Conservation (phyloP, 164 flowering plant genomes). For the Vitis rotundifolia region DNA sequence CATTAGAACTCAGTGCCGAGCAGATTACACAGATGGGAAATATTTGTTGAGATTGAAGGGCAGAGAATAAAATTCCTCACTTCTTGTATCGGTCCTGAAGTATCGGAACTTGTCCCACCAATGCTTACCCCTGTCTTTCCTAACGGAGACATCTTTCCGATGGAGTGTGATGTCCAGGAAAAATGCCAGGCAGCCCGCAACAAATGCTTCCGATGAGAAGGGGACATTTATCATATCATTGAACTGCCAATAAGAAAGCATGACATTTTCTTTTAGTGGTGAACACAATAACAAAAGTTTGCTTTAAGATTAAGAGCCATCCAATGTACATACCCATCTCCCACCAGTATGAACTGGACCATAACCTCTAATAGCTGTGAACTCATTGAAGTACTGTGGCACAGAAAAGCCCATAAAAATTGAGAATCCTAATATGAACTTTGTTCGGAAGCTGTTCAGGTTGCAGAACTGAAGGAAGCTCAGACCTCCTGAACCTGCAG, state of each 20-base stretch:
- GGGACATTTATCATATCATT: conserved; percentile 88
- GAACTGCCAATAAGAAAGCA: conserved; percentile 55
- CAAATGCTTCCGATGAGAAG: conserved; percentile 85
- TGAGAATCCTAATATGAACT: conserved; percentile 88
- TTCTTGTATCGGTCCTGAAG: conserved; percentile 73
- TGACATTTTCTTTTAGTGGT: conserved; percentile 1
- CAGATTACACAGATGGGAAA: conserved; percentile 80
- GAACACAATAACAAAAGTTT: not conserved
- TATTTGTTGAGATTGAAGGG: conserved; percentile 93
- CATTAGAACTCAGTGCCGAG: not conserved
- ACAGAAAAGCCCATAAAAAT: conserved; percentile 87
- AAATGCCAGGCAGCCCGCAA: conserved; percentile 72
- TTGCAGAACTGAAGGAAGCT: conserved; percentile 97
- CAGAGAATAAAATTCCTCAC: conserved; percentile 90
- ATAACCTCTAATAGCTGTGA: conserved; percentile 61
- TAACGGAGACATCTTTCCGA: conserved; percentile 43
- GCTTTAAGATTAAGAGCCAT: no score
- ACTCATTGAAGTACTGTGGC: conserved; percentile 95
- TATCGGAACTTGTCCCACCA: conserved; percentile 95
- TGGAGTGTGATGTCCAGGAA: conserved; percentile 82
- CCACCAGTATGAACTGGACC: conserved; percentile 89
- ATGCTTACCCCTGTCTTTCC: conserved; percentile 90
- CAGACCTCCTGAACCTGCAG: conserved; percentile 77
- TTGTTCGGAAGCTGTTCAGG: conserved; percentile 90
- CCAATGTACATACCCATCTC: conserved; percentile 71